Evolutionary conservation across 345 rosid species (phyloP).

Genomic region (Populus ilicifolia): DNA sequence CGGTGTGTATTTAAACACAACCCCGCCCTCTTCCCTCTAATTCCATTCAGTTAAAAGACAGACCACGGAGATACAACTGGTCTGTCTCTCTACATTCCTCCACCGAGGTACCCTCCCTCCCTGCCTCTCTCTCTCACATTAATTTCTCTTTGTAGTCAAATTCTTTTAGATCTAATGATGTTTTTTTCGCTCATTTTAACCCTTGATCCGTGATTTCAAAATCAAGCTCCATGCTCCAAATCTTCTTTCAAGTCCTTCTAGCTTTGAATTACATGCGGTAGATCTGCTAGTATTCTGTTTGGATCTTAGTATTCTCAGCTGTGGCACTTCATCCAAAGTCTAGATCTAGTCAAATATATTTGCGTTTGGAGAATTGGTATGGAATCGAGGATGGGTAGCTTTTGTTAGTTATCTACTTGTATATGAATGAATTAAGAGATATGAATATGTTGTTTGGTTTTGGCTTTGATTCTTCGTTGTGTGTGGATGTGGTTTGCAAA

Average conservation of each 20-base stretch:
- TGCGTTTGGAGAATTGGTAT: neutral
- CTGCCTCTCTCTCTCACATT: neutral
- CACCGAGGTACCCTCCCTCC: neutral
- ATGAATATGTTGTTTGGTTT: too few relatives aligned
- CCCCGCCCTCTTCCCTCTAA: neutral
- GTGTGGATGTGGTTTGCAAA: too few relatives aligned
- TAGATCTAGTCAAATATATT: neutral
- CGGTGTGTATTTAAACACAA: conserved; percentile 14
- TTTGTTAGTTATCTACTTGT: too few relatives aligned
- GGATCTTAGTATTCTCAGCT: neutral
- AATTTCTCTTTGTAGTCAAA: neutral
- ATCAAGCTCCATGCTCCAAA: neutral
- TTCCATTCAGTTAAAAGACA: neutral
- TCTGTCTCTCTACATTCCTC: neutral
- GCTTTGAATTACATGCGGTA: neutral
- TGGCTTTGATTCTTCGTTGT: too few relatives aligned
- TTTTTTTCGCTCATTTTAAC: neutral
- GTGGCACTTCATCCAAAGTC: neutral
- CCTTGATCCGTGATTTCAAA: neutral
- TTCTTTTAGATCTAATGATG: neutral
- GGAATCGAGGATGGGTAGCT: neutral
- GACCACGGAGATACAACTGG: neutral
- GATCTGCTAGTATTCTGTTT: neutral
- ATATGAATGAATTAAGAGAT: too few relatives aligned
- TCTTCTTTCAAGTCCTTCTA: neutral